Base-by-base conservation (phyloP, 1,284 basidiomycete genomes). In the Lignosus rhinocerotis region DNA sequence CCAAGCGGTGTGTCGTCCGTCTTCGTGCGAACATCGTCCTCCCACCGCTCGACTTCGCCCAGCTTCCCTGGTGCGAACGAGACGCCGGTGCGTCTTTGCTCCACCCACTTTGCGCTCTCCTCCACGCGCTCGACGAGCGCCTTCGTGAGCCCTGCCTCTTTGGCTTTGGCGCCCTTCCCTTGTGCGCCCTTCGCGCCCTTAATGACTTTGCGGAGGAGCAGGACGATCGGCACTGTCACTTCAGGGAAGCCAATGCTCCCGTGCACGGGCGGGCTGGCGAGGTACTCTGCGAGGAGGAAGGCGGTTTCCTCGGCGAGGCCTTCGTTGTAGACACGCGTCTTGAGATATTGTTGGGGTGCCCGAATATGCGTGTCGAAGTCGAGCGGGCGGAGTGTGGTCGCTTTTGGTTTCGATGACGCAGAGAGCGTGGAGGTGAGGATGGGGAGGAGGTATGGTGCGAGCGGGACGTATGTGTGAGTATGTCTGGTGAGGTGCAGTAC, bases 231-330 rank as follows among this genome's bases (percentile, higher is more conserved):
- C n/a, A 98, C 84, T 12, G 88, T 82, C 53, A 97, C 79, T 76
- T 99, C 97, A 1, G 96, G 96, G 78, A 98, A 98, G 0, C 93
- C 93, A 56, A 98, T 88, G 72, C 90, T 92, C 0, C 82, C 85
- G 54, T 89, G 88, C 0, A 91, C 84, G 0, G 81, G 75, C 62
- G 71, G 77, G 69, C 78, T 92, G 59, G 75, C 76, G 55, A 82
- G 82, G 84, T 92, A 94, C 73, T 96, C 93, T 10, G 88, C 87
- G 43, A 98, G 79, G 17, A 94, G 75, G 73, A 85, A 94, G 6
- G 82, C 73, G 17, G 88, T 79, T 73, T 98, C 97, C 57, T 98
- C 94, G 1, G 87, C 82, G 33, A 98, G 75, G 6, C 85, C 87
- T 69, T 96, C 95, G 56, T 84, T 80, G 74, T 96, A 96, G 33